Base-by-base conservation (phyloP, 1,284 basidiomycete species). In the Xanthoconium separans region DNA sequence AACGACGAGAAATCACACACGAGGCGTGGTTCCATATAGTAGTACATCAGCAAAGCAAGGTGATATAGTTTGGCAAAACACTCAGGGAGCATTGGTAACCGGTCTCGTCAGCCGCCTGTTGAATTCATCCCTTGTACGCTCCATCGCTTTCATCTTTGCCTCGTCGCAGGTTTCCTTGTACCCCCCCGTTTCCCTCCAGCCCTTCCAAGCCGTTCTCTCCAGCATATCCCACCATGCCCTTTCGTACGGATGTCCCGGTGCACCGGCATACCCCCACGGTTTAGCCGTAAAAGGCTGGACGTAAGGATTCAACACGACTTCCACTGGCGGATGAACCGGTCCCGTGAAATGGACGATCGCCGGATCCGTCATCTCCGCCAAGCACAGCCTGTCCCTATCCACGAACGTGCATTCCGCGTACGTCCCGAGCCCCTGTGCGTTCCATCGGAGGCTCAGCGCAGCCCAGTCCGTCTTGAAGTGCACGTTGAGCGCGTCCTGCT, bases 291-390 rank as follows among this genome's bases (percentile, higher is more conserved):
- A 79, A 4, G 80, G 81, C 59, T 78, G 81, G 29, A 81, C 73
- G 56, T 73, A 79, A 1, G 78, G 77, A 60, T 82, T 81, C 58
- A 83, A 59, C 5, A 81, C 73, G 11, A 71, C 65, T 7, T 66
- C 73, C 55, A 82, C 51, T 4, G 63, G 59, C 1, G 81, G 81
- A 62, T 82, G 70, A 18, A 82, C 70, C 1, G 81, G 76, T 1
- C 82, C 82, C 1, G 81, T 82, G 66, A 84, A 85, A 58, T 83
- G 83, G 10, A 83, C 77, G 56, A 84, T 76, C 9, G 57, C 61
- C 0, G 80, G 76, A 37, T 77, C 62, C n/a, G 62, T 53, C 74
- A 78, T 74, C 16, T 65, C 65, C 12, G 61, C 58, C 40, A 77
- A 55, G 18, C 63, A 53, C 30, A 77, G 59, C 15, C 40, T 44